These are phyloP conservation scores for Neonectria punicea DNA, from an alignment of 2,329 filamentous ascomycete species.

Conservation along the genomic window DNA sequence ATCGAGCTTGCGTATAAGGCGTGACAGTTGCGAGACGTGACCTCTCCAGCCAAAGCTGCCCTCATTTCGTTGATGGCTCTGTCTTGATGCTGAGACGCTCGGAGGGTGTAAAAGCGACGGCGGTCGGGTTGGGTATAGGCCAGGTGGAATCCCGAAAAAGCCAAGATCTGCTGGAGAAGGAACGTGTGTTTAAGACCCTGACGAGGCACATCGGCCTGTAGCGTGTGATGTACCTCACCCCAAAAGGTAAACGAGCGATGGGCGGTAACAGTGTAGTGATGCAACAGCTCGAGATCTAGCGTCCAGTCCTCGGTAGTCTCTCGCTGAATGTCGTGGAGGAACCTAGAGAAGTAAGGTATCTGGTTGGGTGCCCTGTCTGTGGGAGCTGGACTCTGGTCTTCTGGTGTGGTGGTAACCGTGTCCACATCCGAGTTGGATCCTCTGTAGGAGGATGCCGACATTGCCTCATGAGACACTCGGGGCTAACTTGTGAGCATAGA, in stretches of 20 bases:
- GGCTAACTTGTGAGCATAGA: too few species aligned
- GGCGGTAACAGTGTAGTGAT: slow-evolving; percentile 26
- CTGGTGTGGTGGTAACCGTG: background rate
- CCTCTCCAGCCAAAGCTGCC: background rate
- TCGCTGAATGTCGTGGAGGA: background rate
- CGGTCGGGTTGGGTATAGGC: slow-evolving; percentile 15
- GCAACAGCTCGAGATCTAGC: slow-evolving; percentile 18
- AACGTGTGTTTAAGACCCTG: slow-evolving; percentile 13
- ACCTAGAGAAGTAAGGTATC: slow-evolving; percentile 24
- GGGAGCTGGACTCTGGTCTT: too few species aligned
- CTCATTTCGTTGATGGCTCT: slow-evolving; percentile 22
- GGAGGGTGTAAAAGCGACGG: slow-evolving; percentile 17
- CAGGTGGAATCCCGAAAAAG: slow-evolving; percentile 25
- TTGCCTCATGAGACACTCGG: too few species aligned
- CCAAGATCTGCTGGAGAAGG: slow-evolving; percentile 24
- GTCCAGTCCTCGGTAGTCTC: slow-evolving; percentile 7
- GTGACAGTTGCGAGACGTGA: slow-evolving; percentile 3
- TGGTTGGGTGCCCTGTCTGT: too few species aligned
- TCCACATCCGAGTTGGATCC: too few species aligned
- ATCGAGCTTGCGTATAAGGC: slow-evolving; percentile 28
- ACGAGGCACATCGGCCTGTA: slow-evolving; percentile 19
- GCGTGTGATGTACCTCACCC: background rate
- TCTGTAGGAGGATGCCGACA: too few species aligned
- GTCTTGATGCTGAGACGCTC: slow-evolving; percentile 25
- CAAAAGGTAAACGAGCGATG: slow-evolving; percentile 20